A percentile compares a stretch with the other conserved stretches of the same genome.
phyloP scores from a whole-genome alignment of 441 rosid species.

The Oxalis stricta region DNA sequence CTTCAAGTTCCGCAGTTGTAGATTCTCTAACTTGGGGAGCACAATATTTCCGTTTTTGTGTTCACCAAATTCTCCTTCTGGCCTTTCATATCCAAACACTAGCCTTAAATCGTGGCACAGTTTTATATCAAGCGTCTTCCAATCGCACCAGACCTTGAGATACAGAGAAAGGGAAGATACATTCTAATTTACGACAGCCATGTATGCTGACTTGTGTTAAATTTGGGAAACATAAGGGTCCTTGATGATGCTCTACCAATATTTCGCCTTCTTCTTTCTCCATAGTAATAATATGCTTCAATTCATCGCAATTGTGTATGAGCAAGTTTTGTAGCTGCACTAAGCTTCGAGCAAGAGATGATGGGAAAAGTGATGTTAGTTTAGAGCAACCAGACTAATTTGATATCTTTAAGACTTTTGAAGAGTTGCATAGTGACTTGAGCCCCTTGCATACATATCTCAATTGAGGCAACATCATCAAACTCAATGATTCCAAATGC shows the following conservation, averaged over 20 bases:
- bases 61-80: not conserved
- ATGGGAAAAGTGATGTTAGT: conserved; percentile 1
- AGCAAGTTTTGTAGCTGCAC: conserved; percentile 1
- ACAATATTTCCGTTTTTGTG: not conserved
- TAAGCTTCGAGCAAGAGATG: conserved; percentile 1
- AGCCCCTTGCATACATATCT: conserved; percentile 7
- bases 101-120: not conserved
- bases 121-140: not conserved
- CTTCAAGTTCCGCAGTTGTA: not conserved
- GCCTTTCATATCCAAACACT: not conserved
- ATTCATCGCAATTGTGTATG: not conserved
- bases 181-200: not conserved
- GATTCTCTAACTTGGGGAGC: conserved; percentile 1
- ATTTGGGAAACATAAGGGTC: no score
- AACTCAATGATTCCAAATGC: not conserved
- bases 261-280: not conserved
- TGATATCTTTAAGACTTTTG: not conserved
- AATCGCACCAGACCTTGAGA: not conserved
- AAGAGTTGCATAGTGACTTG: not conserved
- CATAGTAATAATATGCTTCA: conserved; percentile 7
- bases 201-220: conserved; percentile 1
- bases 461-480: not conserved
- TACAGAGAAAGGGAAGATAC: not conserved
- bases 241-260: not conserved
- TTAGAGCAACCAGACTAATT: accelerated